These are phyloP conservation scores for Bacterosira constricta DNA, from an alignment of 108 stramenopile genomes.

Conservation along the genomic window DNA sequence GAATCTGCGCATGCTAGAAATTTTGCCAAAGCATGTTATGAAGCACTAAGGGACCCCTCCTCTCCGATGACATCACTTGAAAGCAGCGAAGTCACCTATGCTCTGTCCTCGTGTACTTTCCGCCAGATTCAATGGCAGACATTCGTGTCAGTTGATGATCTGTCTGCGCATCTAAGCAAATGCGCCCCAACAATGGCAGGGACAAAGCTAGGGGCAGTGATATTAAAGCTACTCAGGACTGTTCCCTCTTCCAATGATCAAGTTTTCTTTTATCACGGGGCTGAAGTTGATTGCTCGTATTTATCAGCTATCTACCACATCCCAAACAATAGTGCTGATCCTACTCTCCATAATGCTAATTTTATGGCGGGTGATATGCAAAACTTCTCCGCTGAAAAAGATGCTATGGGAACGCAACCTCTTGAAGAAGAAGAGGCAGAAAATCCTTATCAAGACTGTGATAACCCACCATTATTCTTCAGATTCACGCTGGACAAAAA, in stretches of 20 bases:
- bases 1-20: slow-evolving; percentile 53
- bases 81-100: slow-evolving; percentile 25
- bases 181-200: slow-evolving; percentile 28
- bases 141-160: slow-evolving; percentile 28
- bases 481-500: slow-evolving; percentile 54
- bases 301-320: not conserved
- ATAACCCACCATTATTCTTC: slow-evolving; percentile 58
- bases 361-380: not conserved
- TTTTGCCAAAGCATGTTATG: slow-evolving; percentile 64
- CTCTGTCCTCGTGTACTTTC: slow-evolving; percentile 28
- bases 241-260: slow-evolving; percentile 58
- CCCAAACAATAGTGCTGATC: not conserved
- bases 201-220: slow-evolving; percentile 50
- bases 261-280: slow-evolving; percentile 55
- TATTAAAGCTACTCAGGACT: slow-evolving; percentile 46
- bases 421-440: not conserved
- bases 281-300: slow-evolving; percentile 9
- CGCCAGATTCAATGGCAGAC: slow-evolving; percentile 19
- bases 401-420: not conserved
- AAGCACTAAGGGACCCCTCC: slow-evolving; percentile 47
- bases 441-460: not conserved
- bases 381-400: not conserved
- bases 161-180: slow-evolving; percentile 28
- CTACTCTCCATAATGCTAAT: not conserved
- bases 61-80: slow-evolving; percentile 12